These are phyloP conservation scores for Chamaenerion angustifolium DNA, from an alignment of 345 rosid genomes.

Conservation along the genomic window DNA sequence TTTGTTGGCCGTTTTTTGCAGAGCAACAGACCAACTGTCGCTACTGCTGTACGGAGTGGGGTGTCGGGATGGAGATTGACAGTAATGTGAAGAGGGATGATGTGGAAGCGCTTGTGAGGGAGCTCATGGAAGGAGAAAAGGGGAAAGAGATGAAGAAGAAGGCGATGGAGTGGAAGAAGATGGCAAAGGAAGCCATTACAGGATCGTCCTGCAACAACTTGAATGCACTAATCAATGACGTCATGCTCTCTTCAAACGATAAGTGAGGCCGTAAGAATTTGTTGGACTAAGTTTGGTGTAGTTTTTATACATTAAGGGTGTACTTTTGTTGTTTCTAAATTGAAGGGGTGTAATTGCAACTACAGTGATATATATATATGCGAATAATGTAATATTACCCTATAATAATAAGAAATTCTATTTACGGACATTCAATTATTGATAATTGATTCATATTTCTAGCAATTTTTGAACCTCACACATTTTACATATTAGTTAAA, in stretches of 20 bases:
- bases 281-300: too few relatives aligned
- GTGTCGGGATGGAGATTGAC: conserved; percentile 47
- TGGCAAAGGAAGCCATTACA: conserved; percentile 15
- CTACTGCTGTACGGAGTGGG: conserved; percentile 35
- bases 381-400: too few relatives aligned
- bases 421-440: too few relatives aligned
- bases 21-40: conserved; percentile 52
- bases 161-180: conserved; percentile 28
- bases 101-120: conserved; percentile 33
- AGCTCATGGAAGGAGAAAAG: conserved; percentile 35
- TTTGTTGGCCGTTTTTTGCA: conserved; percentile 54
- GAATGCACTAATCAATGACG: conserved; percentile 14
- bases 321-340: too few relatives aligned
- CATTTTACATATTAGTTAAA: too few relatives aligned
- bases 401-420: too few relatives aligned
- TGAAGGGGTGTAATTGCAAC: too few relatives aligned
- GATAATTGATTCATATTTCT: too few relatives aligned
- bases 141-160: conserved; percentile 40
- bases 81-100: conserved; percentile 37
- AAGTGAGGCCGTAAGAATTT: too few relatives aligned
- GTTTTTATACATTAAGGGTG: too few relatives aligned
- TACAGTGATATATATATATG: too few relatives aligned
- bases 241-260: conserved; percentile 10
- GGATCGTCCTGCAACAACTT: conserved; percentile 29
- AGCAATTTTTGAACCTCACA: too few relatives aligned